Evolutionary conservation across 2,329 filamentous ascomycete species (phyloP).

Genomic region (Blastomyces silverae): DNA sequence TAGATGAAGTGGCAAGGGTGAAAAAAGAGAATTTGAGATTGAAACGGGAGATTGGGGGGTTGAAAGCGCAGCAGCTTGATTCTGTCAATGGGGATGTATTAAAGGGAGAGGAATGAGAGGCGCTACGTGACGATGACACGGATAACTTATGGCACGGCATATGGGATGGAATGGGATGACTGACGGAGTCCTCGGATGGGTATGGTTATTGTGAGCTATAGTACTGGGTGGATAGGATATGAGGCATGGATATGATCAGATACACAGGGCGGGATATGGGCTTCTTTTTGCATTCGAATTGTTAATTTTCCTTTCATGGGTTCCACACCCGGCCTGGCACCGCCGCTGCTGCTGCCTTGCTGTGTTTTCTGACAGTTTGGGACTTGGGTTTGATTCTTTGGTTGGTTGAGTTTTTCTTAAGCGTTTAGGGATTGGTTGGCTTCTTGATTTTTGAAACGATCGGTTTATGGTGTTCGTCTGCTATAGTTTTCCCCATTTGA

Average conservation of each 20-base stretch:
- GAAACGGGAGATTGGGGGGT: conserved; percentile 71
- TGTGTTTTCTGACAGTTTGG: neutral
- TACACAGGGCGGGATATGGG: neutral
- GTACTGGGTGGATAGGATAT: neutral
- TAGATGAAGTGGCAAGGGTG: conserved; percentile 68
- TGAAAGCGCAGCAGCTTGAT: conserved; percentile 47
- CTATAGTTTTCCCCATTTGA: neutral
- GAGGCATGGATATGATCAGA: conserved; percentile 1
- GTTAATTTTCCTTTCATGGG: neutral
- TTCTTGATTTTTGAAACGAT: neutral
- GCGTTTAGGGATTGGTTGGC: neutral
- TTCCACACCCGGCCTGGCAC: neutral
- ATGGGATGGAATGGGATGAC: neutral
- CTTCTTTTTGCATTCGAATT: conserved; percentile 7
- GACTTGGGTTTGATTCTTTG: neutral
- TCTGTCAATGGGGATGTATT: conserved; percentile 26
- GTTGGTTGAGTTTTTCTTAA: neutral
- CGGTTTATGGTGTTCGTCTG: neutral
- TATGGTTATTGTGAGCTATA: conserved; percentile 2
- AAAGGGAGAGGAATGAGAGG: conserved; percentile 23
- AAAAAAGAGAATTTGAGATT: conserved; percentile 81
- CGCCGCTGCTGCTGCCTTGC: neutral
- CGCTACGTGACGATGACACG: neutral
- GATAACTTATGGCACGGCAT: neutral
- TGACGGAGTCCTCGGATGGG: neutral